These are phyloP conservation scores for Bipolaris zeicola DNA, from an alignment of 2,329 filamentous ascomycete genomes.

Conservation along the genomic window DNA sequence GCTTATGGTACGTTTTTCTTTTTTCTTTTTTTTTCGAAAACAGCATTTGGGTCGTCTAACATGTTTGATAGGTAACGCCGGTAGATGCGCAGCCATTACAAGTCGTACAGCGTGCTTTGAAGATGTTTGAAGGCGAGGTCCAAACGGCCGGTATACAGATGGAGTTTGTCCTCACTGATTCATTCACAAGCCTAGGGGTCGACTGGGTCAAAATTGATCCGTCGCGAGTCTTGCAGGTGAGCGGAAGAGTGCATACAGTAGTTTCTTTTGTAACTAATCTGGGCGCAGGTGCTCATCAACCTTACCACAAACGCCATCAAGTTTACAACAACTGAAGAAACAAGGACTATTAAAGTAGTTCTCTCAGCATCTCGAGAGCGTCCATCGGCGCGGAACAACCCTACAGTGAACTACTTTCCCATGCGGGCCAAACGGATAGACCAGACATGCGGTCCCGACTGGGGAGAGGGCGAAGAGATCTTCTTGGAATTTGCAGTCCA, in stretches of 20 bases:
- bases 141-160: conserved; percentile 71
- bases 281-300: conserved; percentile 69
- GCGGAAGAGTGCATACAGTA: background rate
- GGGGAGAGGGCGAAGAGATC: conserved; percentile 70
- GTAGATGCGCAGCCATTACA: conserved; percentile 70
- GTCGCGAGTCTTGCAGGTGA: conserved; percentile 69
- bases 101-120: conserved; percentile 70
- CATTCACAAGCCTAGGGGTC: conserved; percentile 62
- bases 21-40: too few relatives aligned
- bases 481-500: conserved; percentile 75
- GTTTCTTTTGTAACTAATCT: conserved; percentile 6
- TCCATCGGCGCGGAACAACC: conserved; percentile 51
- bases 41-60: background rate
- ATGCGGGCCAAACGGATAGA: conserved; percentile 58
- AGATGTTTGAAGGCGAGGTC: conserved; percentile 79
- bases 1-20: conserved; percentile 56
- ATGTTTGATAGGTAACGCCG: conserved; percentile 60
- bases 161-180: conserved; percentile 66
- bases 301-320: conserved; percentile 82
- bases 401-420: conserved; percentile 66
- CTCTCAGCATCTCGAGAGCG: conserved; percentile 67
- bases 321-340: conserved; percentile 70
- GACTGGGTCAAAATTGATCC: conserved; percentile 77
- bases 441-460: conserved; percentile 62
- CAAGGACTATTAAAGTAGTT: conserved; percentile 68